Percentiles rank a stretch among this genome's conserved stretches.
Evolutionary conservation across 768 basidiomycete genomes (phyloP).

Genomic region (Terana coerulea): DNA sequence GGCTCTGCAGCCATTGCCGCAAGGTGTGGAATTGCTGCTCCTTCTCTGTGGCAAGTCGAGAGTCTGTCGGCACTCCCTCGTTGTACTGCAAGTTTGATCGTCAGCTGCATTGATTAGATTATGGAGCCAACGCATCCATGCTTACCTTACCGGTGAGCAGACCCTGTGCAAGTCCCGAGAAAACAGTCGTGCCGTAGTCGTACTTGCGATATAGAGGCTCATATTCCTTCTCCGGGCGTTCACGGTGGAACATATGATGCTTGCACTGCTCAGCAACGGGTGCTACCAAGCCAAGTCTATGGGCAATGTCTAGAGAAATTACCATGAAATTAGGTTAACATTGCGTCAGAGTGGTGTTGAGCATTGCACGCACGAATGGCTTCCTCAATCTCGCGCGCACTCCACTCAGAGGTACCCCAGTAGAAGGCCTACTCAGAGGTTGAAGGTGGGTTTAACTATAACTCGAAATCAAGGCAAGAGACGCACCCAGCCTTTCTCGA

Average conservation of each 20-base stretch:
- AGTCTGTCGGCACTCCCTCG: slow-evolving; percentile 69
- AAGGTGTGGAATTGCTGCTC: slow-evolving; percentile 32
- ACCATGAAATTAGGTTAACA: background rate
- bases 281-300: slow-evolving; percentile 57
- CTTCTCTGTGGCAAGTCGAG: slow-evolving; percentile 63
- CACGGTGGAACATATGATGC: slow-evolving; percentile 74
- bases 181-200: slow-evolving; percentile 64
- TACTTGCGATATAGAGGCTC: slow-evolving; percentile 62
- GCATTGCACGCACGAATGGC: slow-evolving; percentile 42
- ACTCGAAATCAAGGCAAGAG: slow-evolving; percentile 11
- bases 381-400: slow-evolving; percentile 50
- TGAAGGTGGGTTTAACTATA: background rate
- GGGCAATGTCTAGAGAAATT: slow-evolving; percentile 51
- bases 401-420: slow-evolving; percentile 81
- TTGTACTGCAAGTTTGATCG: slow-evolving; percentile 45
- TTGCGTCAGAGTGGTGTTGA: no score
- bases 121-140: no score
- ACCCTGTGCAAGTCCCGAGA: slow-evolving; percentile 67
- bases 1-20: slow-evolving; percentile 40
- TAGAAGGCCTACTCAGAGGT: slow-evolving; percentile 52
- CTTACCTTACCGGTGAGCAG: slow-evolving; percentile 72
- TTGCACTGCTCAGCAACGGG: slow-evolving; percentile 78
- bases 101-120: background rate
- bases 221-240: slow-evolving; percentile 79
- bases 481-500: slow-evolving; percentile 62